A percentile compares a stretch with the other conserved stretches of the same genome.
phyloP scores from a whole-genome alignment of 768 basidiomycete genomes.

The Lactifluus pinguis region DNA sequence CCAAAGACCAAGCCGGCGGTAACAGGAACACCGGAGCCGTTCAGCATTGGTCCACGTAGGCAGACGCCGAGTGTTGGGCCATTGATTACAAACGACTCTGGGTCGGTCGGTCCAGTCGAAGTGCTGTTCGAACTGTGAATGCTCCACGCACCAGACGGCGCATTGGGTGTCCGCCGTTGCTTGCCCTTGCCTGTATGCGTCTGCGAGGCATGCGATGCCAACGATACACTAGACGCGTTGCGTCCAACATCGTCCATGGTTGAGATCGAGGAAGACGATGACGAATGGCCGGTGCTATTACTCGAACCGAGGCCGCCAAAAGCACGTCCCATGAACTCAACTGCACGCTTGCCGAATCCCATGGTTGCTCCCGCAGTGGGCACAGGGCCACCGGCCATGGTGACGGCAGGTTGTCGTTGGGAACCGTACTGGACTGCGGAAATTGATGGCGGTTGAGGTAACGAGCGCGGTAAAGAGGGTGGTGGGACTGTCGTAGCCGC shows the following conservation, averaged over 20 bases:
- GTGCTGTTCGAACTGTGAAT: conserved; percentile 29
- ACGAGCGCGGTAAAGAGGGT: conserved; percentile 23
- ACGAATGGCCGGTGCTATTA: conserved; percentile 16
- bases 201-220: conserved; percentile 14
- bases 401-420: conserved; percentile 59
- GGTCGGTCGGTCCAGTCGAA: conserved; percentile 37
- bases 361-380: conserved; percentile 64
- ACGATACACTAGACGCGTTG: conserved; percentile 16
- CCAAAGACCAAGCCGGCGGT: conserved; percentile 58
- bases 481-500: conserved; percentile 17
- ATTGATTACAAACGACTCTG: conserved; percentile 34
- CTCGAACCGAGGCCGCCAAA: conserved; percentile 11
- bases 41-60: conserved; percentile 45
- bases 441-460: conserved; percentile 23
- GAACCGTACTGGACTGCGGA: conserved; percentile 23
- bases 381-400: conserved; percentile 58
- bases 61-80: conserved; percentile 48
- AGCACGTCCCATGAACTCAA: conserved; percentile 50
- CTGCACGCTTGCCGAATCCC: conserved; percentile 50
- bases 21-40: conserved; percentile 25
- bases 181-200: conserved; percentile 25
- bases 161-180: conserved; percentile 46
- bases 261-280: conserved; percentile 32
- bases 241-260: conserved; percentile 10
- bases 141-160: conserved; percentile 46